These are phyloP conservation scores for Cladosporium sp. DNA, from an alignment of 2,329 filamentous ascomycete species.

Conservation along the genomic window DNA sequence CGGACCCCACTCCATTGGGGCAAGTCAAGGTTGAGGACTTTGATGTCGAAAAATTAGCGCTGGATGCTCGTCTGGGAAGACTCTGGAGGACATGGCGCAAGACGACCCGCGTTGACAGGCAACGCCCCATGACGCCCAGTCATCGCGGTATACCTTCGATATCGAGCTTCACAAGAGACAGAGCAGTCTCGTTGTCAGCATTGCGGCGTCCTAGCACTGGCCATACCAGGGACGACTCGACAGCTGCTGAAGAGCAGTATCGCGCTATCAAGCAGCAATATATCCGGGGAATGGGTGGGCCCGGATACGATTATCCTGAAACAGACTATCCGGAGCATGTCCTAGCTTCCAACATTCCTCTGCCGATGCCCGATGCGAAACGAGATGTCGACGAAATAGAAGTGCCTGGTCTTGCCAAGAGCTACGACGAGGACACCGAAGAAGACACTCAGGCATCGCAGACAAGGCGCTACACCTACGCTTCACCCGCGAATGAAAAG, in stretches of 20 bases:
- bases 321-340: slow-evolving; percentile 41
- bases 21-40: slow-evolving; percentile 67
- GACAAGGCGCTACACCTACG: slow-evolving; percentile 29
- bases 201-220: slow-evolving; percentile 10
- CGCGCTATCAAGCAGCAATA: slow-evolving; percentile 2
- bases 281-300: slow-evolving; percentile 22
- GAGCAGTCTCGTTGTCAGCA: neutral
- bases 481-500: slow-evolving; percentile 4
- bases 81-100: slow-evolving; percentile 97
- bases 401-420: slow-evolving; percentile 67
- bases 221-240: slow-evolving; percentile 4
- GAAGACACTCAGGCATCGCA: slow-evolving; percentile 27
- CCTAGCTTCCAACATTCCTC: slow-evolving; percentile 62
- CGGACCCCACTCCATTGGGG: neutral
- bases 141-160: slow-evolving; percentile 9
- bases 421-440: slow-evolving; percentile 57
- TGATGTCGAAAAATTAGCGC: slow-evolving; percentile 89
- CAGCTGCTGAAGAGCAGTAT: slow-evolving; percentile 11
- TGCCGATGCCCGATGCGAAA: slow-evolving; percentile 62
- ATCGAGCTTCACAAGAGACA: slow-evolving; percentile 8
- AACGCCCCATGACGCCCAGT: slow-evolving; percentile 9
- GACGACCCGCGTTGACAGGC: slow-evolving; percentile 57
- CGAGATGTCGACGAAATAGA: slow-evolving; percentile 79
- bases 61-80: slow-evolving; percentile 83
- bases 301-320: slow-evolving; percentile 28